Evolutionary conservation across 2,329 filamentous ascomycete genomes (phyloP), one percentile per base, ranked within the genome.

Genomic region (Whalleya microplaca): DNA sequence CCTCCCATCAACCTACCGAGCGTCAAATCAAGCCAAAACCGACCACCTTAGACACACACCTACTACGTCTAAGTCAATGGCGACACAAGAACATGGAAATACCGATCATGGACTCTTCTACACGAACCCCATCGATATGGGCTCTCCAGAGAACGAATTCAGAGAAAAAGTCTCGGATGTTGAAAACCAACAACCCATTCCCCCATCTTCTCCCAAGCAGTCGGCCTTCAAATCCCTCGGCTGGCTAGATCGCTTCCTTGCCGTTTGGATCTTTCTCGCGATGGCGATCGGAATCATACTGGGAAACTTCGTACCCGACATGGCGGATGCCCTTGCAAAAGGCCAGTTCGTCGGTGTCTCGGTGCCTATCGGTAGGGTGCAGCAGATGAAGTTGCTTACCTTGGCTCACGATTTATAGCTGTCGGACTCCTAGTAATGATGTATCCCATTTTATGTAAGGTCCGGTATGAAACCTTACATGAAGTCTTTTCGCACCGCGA

Each of bases 361-460:
- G 23, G 62, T 69, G 2, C 67, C 70, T 47, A 67, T 71, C 51
- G 62, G 65, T 68, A 41, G 16, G 64, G 61, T 4, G 50, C 10
- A 27, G n/a, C 16, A 14, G 14, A 37, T 42, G 45, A 32, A 29
- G 18, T 48, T 21, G 19, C 14, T 44, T 14, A 1, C 14, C 41
- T 50, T 43, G 14, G 47, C 55, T 44, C 19, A 23, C 10, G 21
- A 21, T 14, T 37, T 21, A 7, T 58, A 90, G 91, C 91, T 0
- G 77, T 96, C 46, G 91, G 92, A 0, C 76, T 96, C 0, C 80
- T 96, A 1, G 86, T 96, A 42, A 96, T 96, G 91, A 96, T 96
- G 91, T 96, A 95, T 68, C 92, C 92, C 0, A 96, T 96, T 57
- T 78, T 96, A 0, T 96, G 91, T 80, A 95, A 95, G 72, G 89